phyloP scores from a whole-genome alignment of 768 basidiomycete genomes.

The Mycena pura region DNA sequence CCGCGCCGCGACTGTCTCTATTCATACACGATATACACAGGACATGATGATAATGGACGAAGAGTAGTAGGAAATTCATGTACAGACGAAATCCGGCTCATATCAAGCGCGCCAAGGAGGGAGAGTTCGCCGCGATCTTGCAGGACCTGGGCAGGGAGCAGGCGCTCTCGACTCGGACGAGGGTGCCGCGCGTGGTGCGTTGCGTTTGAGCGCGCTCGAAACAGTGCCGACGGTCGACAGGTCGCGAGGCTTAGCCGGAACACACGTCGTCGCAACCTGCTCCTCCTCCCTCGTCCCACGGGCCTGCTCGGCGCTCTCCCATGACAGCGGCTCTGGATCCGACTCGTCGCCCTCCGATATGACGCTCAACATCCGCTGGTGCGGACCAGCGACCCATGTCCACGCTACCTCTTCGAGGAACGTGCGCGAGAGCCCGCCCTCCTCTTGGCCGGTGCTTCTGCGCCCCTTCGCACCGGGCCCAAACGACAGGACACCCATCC shows the following conservation, averaged over 20 bases:
- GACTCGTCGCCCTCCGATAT: conserved; percentile 7
- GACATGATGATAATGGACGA: too few species aligned
- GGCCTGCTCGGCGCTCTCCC: background rate
- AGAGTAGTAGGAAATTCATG: too few species aligned
- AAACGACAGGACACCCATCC: conserved; percentile 22
- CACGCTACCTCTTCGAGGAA: conserved; percentile 22
- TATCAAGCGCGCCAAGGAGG: too few species aligned
- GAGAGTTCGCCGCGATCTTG: too few species aligned
- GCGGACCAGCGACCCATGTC: conserved; percentile 20
- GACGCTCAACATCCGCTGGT: conserved; percentile 15
- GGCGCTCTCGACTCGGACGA: background rate
- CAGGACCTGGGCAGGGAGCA: background rate
- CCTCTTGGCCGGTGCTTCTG: background rate
- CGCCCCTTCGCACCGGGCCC: background rate
- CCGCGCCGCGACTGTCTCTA: too few species aligned
- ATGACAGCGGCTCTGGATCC: background rate
- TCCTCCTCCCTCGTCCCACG: background rate
- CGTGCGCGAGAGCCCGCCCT: conserved; percentile 13
- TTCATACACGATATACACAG: too few species aligned
- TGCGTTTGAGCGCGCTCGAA: conserved; percentile 25
- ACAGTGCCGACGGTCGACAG: conserved; percentile 16
- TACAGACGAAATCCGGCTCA: too few species aligned
- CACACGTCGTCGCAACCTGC: background rate
- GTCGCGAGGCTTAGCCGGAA: conserved; percentile 10
- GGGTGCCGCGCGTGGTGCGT: background rate